A percentile compares a stretch with the other conserved stretches of the same genome.
Conservation (phyloP, 768 basidiomycete genomes). For the Pleurotus citrinopileatus region DNA sequence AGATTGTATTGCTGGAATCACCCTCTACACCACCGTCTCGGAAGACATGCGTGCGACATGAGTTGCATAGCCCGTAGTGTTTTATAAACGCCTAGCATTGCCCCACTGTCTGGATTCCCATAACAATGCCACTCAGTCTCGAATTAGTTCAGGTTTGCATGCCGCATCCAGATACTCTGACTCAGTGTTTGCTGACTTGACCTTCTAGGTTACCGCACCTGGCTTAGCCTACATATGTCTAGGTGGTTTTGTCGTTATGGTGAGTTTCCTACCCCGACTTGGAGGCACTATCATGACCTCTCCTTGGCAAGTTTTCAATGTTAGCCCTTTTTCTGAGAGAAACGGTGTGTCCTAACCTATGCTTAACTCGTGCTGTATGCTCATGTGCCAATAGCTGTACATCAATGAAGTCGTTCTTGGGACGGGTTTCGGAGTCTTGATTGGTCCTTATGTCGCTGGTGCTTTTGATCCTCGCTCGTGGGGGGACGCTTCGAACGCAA, state of each 20-base stretch:
- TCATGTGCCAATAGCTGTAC: constrained; percentile 51
- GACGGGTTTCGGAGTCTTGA: constrained; percentile 61
- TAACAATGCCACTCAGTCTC: no score
- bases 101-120: no score
- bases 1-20: no score
- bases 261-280: constrained; percentile 15
- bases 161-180: no score
- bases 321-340: constrained; percentile 83
- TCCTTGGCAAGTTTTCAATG: constrained; percentile 67
- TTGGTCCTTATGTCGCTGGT: constrained; percentile 71
- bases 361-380: neutral
- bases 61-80: no score
- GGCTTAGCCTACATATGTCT: constrained; percentile 61
- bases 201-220: constrained; percentile 51
- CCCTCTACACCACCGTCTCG: no score
- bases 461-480: constrained; percentile 79
- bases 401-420: constrained; percentile 95
- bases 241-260: constrained; percentile 49
- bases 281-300: neutral
- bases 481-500: constrained; percentile 46
- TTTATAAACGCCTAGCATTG: no score
- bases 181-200: no score
- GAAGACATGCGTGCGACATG: no score
- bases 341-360: constrained; percentile 43
- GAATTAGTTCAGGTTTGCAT: neutral